Evolutionary conservation across 345 rosid species (phyloP).

Genomic region (Streptanthus diversifolius): DNA sequence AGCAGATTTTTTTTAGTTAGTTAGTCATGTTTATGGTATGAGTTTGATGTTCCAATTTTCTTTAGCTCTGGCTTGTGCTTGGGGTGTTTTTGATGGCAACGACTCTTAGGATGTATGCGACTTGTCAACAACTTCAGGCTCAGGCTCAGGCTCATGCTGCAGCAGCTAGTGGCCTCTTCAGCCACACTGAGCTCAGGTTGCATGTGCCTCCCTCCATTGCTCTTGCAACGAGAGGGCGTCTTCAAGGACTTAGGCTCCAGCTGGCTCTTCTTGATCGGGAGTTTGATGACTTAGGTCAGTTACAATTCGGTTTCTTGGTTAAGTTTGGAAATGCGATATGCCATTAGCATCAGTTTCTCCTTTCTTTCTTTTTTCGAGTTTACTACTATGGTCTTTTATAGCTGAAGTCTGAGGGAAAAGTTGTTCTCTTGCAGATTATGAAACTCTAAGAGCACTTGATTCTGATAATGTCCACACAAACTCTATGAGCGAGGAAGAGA

Average conservation of each 20-base stretch:
- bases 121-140: conserved; percentile 92
- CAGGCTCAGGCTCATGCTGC: conserved; percentile 94
- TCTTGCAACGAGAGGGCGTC: conserved; percentile 81
- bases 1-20: neutral
- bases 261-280: conserved; percentile 95
- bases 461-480: conserved; percentile 58
- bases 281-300: conserved; percentile 85
- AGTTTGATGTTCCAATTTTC: conserved; percentile 2
- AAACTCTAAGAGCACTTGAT: conserved; percentile 87
- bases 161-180: conserved; percentile 76
- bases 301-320: neutral
- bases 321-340: neutral
- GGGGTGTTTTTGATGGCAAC: conserved; percentile 90
- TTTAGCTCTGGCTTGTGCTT: conserved; percentile 89
- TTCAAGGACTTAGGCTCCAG: conserved; percentile 94
- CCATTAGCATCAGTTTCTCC: neutral
- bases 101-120: conserved; percentile 84
- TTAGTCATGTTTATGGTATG: conserved; percentile 6
- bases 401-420: neutral
- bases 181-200: conserved; percentile 83
- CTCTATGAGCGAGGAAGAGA: conserved; percentile 97
- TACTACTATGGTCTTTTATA: neutral
- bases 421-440: conserved; percentile 62
- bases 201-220: conserved; percentile 91
- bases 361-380: neutral